Conservation (phyloP, 768 basidiomycete genomes). For the Auricularia sp. region DNA sequence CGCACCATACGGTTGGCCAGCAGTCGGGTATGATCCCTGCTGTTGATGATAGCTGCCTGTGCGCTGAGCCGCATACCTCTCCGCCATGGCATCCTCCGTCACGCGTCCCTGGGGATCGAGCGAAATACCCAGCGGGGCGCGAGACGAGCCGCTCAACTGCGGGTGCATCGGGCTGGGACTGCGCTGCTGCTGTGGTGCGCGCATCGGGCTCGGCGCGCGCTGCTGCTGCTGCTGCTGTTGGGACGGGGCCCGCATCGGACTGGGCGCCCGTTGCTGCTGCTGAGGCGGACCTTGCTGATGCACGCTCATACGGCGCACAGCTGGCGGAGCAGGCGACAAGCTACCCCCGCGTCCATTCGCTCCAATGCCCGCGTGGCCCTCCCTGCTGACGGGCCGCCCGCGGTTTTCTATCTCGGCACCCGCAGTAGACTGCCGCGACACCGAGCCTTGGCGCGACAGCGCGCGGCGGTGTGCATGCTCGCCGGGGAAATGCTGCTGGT, state of each 20-base stretch:
- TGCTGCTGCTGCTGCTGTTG: slow-evolving; percentile 12
- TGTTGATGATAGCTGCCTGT: slow-evolving; percentile 16
- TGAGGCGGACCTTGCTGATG: background rate
- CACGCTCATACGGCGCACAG: background rate
- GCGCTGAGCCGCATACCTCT: slow-evolving; percentile 26
- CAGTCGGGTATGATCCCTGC: slow-evolving; percentile 9
- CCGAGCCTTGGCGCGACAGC: background rate
- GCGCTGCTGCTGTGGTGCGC: slow-evolving; percentile 28
- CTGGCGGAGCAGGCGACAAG: slow-evolving; percentile 29
- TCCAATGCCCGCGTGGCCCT: slow-evolving; percentile 76
- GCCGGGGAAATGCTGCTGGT: slow-evolving; percentile 81
- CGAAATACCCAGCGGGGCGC: slow-evolving; percentile 56
- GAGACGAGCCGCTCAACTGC: background rate
- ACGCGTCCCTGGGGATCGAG: slow-evolving; percentile 76
- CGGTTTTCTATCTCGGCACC: slow-evolving; percentile 27
- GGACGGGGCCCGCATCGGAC: background rate
- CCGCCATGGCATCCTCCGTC: slow-evolving; percentile 69
- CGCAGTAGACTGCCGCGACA: background rate
- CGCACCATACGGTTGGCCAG: slow-evolving; percentile 20
- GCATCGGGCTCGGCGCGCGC: slow-evolving; percentile 14
- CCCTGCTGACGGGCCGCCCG: slow-evolving; percentile 45
- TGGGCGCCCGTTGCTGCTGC: background rate
- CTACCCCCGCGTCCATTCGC: slow-evolving; percentile 40
- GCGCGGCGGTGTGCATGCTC: slow-evolving; percentile 30
- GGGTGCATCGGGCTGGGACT: slow-evolving; percentile 59